phyloP scores from a whole-genome alignment of 169 alveolate genomes.

The Haemoproteus tartakovskyi region DNA sequence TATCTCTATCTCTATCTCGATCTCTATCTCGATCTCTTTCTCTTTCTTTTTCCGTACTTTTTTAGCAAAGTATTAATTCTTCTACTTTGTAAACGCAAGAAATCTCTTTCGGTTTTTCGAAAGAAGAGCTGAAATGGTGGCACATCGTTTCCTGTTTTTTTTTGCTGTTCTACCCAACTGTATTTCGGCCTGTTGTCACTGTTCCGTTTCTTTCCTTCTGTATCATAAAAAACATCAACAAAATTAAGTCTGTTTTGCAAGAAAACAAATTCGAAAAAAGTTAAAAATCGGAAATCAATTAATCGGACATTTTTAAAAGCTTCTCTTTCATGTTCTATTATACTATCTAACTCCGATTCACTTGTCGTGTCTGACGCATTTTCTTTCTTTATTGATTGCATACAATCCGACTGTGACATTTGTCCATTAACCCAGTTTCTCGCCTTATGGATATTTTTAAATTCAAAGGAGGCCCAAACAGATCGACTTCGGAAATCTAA shows the following conservation, averaged over 20 bases:
- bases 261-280: constrained; percentile 38
- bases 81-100: too few species aligned
- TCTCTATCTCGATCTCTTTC: too few species aligned
- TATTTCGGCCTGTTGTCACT: background rate
- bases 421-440: constrained; percentile 7
- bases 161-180: background rate
- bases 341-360: constrained; percentile 7
- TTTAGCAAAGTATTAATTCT: too few species aligned
- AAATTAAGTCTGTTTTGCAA: constrained; percentile 40
- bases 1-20: too few species aligned
- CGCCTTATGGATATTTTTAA: constrained; percentile 13
- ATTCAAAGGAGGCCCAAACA: constrained; percentile 59
- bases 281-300: constrained; percentile 9
- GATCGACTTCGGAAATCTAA: constrained; percentile 39
- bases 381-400: background rate
- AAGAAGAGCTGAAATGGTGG: background rate
- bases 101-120: too few species aligned
- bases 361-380: too few species aligned
- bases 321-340: constrained; percentile 21
- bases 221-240: constrained; percentile 9
- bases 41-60: too few species aligned
- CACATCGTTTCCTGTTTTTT: background rate
- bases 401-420: background rate
- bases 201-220: background rate
- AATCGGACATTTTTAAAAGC: constrained; percentile 50